Evolutionary conservation across 768 basidiomycete genomes (phyloP).

Genomic region (Dendrothele bispora): DNA sequence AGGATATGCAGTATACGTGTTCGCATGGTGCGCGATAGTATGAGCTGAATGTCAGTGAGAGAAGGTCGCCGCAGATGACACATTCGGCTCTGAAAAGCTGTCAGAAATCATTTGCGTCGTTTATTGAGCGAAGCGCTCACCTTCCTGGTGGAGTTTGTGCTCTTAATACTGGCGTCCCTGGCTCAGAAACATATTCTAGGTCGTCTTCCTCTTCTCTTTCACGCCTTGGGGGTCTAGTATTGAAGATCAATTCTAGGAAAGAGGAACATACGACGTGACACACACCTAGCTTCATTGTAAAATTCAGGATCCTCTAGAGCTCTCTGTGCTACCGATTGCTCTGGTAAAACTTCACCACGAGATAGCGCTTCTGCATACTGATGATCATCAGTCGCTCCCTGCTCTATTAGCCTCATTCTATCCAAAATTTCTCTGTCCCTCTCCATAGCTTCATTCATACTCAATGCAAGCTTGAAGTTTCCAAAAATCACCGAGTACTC

Average conservation of each 20-base stretch:
- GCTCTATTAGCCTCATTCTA: slow-evolving; percentile 31
- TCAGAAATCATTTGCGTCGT: not conserved
- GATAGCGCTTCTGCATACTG: slow-evolving; percentile 37
- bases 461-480: slow-evolving; percentile 41
- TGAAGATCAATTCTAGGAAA: not conserved
- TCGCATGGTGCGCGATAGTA: slow-evolving; percentile 35
- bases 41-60: slow-evolving; percentile 24
- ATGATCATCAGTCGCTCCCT: slow-evolving; percentile 40
- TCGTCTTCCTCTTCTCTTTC: not conserved
- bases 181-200: not conserved
- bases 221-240: slow-evolving; percentile 1
- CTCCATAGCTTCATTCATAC: slow-evolving; percentile 40
- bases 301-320: slow-evolving; percentile 3
- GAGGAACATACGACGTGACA: not conserved
- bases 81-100: slow-evolving; percentile 30
- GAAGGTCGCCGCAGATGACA: slow-evolving; percentile 40
- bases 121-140: not conserved
- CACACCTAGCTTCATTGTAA: not conserved
- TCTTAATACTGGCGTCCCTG: not conserved
- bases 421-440: slow-evolving; percentile 31
- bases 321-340: slow-evolving; percentile 9
- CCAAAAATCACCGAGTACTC: slow-evolving; percentile 29
- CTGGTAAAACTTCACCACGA: slow-evolving; percentile 20
- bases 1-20: slow-evolving; percentile 48
- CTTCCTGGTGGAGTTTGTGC: not conserved